These are phyloP conservation scores for Salix viminalis DNA, from an alignment of 345 rosid species.

Conservation along the genomic window DNA sequence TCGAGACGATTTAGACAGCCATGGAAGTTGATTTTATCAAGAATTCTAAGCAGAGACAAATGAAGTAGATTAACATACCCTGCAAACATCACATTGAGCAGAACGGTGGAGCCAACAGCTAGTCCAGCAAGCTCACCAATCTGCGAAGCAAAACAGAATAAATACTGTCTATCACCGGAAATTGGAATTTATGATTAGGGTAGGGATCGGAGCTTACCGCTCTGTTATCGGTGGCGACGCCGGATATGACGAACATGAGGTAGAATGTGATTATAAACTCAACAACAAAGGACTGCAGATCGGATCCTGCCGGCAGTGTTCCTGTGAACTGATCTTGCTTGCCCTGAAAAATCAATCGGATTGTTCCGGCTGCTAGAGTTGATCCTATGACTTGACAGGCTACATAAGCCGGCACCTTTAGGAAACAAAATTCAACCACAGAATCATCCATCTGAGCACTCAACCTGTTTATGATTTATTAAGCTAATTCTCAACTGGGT, in stretches of 20 bases:
- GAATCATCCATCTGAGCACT: neutral
- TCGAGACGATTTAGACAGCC: neutral
- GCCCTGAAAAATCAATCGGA: constrained; percentile 62
- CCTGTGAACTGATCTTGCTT: constrained; percentile 62
- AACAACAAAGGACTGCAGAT: constrained; percentile 64
- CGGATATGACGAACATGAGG: constrained; percentile 82
- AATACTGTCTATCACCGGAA: neutral
- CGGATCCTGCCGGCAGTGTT: constrained; percentile 65
- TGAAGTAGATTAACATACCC: constrained; percentile 46
- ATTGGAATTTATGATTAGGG: neutral
- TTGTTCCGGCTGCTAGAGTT: constrained; percentile 73
- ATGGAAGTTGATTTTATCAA: neutral
- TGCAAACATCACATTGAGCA: constrained; percentile 78
- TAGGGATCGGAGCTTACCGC: constrained; percentile 50
- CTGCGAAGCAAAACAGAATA: constrained; percentile 28
- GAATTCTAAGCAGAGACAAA: neutral
- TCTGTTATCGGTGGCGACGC: constrained; percentile 89
- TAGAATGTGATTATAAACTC: constrained; percentile 96
- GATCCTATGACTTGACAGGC: constrained; percentile 67
- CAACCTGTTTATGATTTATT: neutral
- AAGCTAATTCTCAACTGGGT: neutral
- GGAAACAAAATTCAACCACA: neutral
- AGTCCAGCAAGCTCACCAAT: constrained; percentile 95
- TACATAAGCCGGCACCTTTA: constrained; percentile 75
- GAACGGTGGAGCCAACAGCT: constrained; percentile 79